Evolutionary conservation across 2,329 filamentous ascomycete genomes (phyloP).

Genomic region (Microcyclospora pomicola): DNA sequence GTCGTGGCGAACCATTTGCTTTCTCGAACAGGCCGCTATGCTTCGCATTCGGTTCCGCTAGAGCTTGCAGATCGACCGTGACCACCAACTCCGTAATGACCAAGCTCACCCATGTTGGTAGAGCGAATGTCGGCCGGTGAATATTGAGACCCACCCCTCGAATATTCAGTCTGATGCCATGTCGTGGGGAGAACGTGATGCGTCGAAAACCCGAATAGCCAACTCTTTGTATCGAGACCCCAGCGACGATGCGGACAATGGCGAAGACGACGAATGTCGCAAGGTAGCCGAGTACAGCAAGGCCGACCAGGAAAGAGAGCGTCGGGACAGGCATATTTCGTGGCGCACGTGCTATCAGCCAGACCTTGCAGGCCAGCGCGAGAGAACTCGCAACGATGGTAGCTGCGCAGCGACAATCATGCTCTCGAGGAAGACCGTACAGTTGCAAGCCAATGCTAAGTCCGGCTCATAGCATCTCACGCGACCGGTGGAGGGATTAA

Average conservation of each 20-base stretch:
- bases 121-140: slow-evolving; percentile 88
- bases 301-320: slow-evolving; percentile 64
- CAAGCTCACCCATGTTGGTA: slow-evolving; percentile 91
- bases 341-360: no score
- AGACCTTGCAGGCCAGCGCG: no score
- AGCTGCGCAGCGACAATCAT: no score
- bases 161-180: slow-evolving; percentile 81
- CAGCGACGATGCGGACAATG: slow-evolving; percentile 79
- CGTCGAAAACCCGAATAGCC: slow-evolving; percentile 85
- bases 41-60: slow-evolving; percentile 27
- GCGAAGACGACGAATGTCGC: slow-evolving; percentile 89
- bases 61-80: slow-evolving; percentile 60
- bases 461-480: no score
- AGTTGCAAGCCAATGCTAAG: no score
- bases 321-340: slow-evolving; percentile 31
- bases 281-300: slow-evolving; percentile 75
- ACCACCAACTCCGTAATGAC: slow-evolving; percentile 75
- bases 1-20: slow-evolving; percentile 4
- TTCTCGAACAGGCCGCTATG: slow-evolving; percentile 7
- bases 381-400: no score
- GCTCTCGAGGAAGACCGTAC: no score
- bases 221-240: slow-evolving; percentile 87
- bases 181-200: slow-evolving; percentile 75
- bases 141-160: slow-evolving; percentile 75
- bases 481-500: no score